Evolutionary conservation across 768 basidiomycete species (phyloP).

Genomic region (Lentinus tigrinus): DNA sequence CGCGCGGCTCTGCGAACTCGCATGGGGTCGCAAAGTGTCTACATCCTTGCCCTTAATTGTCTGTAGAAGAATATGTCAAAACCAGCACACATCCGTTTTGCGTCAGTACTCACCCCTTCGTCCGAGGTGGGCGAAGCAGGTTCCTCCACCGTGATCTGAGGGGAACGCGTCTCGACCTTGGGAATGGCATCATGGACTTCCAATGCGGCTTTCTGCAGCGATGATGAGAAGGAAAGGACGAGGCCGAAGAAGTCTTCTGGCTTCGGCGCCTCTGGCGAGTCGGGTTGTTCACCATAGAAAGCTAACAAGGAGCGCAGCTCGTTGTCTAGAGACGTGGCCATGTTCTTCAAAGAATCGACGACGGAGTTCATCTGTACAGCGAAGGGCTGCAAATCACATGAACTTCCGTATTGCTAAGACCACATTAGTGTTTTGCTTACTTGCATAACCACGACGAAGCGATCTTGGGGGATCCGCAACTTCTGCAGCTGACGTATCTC

Average conservation of each 20-base stretch:
- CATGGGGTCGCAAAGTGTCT: constrained; percentile 31
- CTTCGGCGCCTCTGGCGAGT: constrained; percentile 61
- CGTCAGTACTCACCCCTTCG: constrained; percentile 18
- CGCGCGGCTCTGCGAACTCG: constrained; percentile 41
- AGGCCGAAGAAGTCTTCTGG: constrained; percentile 83
- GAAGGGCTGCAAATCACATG: constrained; percentile 26
- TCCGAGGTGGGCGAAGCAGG: constrained; percentile 12
- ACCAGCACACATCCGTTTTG: too few relatives aligned
- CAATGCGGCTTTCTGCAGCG: constrained; percentile 72
- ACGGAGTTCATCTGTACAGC: constrained; percentile 45
- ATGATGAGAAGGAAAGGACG: constrained; percentile 71
- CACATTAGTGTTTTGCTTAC: constrained; percentile 31
- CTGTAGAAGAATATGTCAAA: constrained; percentile 31
- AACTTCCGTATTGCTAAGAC: not conserved
- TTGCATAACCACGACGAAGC: constrained; percentile 70
- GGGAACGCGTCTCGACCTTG: constrained; percentile 27
- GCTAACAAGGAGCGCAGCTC: constrained; percentile 60
- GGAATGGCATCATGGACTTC: constrained; percentile 57
- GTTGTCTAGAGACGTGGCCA: constrained; percentile 53
- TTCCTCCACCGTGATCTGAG: constrained; percentile 18
- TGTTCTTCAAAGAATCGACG: constrained; percentile 64
- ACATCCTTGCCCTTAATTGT: constrained; percentile 38
- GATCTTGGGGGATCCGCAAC: constrained; percentile 42
- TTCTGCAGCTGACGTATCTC: constrained; percentile 52
- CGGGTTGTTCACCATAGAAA: constrained; percentile 80